Base-by-base conservation (phyloP, 768 basidiomycete species). In the Tephrocybe sp. region DNA sequence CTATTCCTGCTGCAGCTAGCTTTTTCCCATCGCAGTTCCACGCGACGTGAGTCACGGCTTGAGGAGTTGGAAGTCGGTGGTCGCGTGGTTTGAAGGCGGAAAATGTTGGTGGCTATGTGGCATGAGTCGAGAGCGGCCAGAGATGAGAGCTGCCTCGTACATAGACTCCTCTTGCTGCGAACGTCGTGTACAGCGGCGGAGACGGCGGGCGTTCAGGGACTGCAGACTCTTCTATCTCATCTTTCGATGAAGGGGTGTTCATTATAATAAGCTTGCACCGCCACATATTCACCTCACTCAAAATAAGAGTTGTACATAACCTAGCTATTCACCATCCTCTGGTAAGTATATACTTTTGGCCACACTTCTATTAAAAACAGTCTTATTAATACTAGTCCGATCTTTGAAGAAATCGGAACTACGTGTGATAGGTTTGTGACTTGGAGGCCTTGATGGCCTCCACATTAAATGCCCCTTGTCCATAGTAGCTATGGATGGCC, bases 11-110 rank as follows among this genome's bases (percentile, higher is more conserved):
- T n/a, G 82, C 87, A 1, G 86, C 87, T 12, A 92, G 72, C 51
- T 85, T 85, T 71, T 84, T 84, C 14, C 89, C 89, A 60, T 92
- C 89, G 60, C 88, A 90, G 59, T 75, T 91, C 89, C 89, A 92
- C 0, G 87, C 85, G 46, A 91, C 82, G 62, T 89, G 87, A 39
- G 75, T 87, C 73, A 90, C 86, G 1, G 76, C 67, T 58, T 87
- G 84, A 14, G 79, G 65, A 42, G 79, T 83, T 4, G 82, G 70
- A 49, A 87, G 79, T 19, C 84, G 79, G 50, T 85, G 77, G 63
- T 90, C 87, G 62, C 87, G 78, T 5, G 88, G 87, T 61, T 85
- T 84, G 64, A 89, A 88, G 2, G 88, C 85, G 52, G 87, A 84
- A 66, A 90, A 91, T 16, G 77, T 87, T 30, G 89, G 88, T 45